phyloP scores from a whole-genome alignment of 1,139 yeast genomes.

The Blastobotrys aristatus region DNA sequence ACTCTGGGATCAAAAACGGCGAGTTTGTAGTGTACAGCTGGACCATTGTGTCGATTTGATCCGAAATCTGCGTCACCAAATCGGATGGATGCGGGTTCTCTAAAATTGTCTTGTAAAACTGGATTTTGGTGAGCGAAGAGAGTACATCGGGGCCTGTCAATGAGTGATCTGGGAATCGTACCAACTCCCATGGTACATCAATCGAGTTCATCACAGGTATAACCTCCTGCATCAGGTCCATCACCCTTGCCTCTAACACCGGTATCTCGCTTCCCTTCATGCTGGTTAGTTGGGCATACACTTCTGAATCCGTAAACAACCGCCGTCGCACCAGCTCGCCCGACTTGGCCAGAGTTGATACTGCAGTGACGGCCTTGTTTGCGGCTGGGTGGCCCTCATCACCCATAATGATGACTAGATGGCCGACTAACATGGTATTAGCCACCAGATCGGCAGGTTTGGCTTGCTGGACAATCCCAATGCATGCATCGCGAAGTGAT shows the following conservation, averaged over 20 bases:
- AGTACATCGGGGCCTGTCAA: slow-evolving; percentile 16
- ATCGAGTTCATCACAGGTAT: slow-evolving; percentile 16
- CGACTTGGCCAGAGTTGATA: slow-evolving; percentile 16
- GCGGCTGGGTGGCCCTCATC: not conserved
- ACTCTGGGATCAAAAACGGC: slow-evolving; percentile 21
- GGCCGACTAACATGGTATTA: slow-evolving; percentile 21
- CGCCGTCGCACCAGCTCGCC: slow-evolving; percentile 26
- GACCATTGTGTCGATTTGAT: slow-evolving; percentile 20
- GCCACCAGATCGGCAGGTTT: slow-evolving; percentile 23
- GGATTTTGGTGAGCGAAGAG: slow-evolving; percentile 20
- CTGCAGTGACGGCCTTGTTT: slow-evolving; percentile 15
- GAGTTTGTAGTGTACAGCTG: slow-evolving; percentile 20
- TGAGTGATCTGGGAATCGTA: not conserved
- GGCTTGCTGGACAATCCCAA: slow-evolving; percentile 21
- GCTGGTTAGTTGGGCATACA: slow-evolving; percentile 8
- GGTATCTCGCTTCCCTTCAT: slow-evolving; percentile 10
- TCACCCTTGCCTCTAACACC: slow-evolving; percentile 22
- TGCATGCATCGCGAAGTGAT: slow-evolving; percentile 22
- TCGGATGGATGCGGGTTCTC: slow-evolving; percentile 16
- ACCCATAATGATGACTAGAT: slow-evolving; percentile 17
- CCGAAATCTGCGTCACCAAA: slow-evolving; percentile 14
- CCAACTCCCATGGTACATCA: slow-evolving; percentile 16
- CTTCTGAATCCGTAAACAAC: slow-evolving; percentile 22
- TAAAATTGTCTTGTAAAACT: slow-evolving; percentile 25
- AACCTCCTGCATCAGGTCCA: slow-evolving; percentile 16